Evolutionary conservation across 805 yeast species (phyloP), one percentile per base, ranked within the genome.

Genomic region (Candida insectalens): DNA sequence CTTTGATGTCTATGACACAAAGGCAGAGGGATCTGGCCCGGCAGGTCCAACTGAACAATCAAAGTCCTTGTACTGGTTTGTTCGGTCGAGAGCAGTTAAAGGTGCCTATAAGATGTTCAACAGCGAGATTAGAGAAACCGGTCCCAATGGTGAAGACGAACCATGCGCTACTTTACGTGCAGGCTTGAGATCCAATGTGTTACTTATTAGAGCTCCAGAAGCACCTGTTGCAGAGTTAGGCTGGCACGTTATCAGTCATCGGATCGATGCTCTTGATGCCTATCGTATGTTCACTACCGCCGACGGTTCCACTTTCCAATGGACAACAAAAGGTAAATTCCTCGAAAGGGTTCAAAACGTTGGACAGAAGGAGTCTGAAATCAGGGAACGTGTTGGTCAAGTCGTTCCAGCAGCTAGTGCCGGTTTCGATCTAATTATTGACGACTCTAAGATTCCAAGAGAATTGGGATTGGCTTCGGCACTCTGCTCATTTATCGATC

Each of bases 361-460:
- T 10, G 83, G 83, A 8, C 80, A 77, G 47, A 72, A 71, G 51
- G 81, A 74, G 42, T 62, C 73, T 16, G 83, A 76, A 49, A 63
- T 78, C 13, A 63, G 82, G 30, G 77, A 73, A 48, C 62, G 83
- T 34, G 69, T 78, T n/a, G 83, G 72, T 10, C 65, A 63, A 38
- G 77, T 74, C 20, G 54, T 60, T 31, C 66, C 75, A n/a, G 67
- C 71, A 21, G 77, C 74, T 6, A 44, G 44, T 18, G 54, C 62
- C 23, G 81, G 81, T 5, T 76, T 77, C 55, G 72, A 71, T 30
- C 49, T 77, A 30, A 55, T 53, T 36, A 60, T 74, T 26, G 79
- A 76, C 48, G 76, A 70, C 44, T 34, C 67, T 20, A 67, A 72
- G 46, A 67, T 76, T 23, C 64, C 71, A n/a, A 55, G 69, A 31